These are phyloP conservation scores for Phycomyces nitens DNA, from an alignment of 192 early-diverging fungal genomes.

Conservation along the genomic window DNA sequence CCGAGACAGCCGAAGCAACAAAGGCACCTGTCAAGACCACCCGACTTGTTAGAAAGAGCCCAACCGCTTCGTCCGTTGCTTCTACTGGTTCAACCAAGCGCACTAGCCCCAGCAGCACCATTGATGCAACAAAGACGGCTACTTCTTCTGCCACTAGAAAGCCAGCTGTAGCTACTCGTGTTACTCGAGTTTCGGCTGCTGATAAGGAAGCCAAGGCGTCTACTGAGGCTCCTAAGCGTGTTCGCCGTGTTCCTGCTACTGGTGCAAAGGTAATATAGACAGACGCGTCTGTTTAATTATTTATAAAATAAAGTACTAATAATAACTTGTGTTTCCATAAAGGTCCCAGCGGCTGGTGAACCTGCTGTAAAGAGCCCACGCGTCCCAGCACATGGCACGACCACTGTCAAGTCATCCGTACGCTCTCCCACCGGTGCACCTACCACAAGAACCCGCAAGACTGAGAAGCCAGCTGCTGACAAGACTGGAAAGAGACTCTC, in stretches of 20 bases:
- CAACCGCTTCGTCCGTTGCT: not conserved
- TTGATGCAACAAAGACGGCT: not conserved
- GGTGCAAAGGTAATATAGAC: not conserved
- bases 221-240: not conserved
- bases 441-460: not conserved
- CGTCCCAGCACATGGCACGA: not conserved
- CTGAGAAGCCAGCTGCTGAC: not conserved
- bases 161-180: not conserved
- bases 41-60: not conserved
- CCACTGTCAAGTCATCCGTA: not conserved
- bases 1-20: not conserved
- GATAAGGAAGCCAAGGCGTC: too few relatives aligned
- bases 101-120: not conserved
- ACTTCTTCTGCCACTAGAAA: slow-evolving; percentile 1
- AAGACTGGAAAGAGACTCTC: not conserved
- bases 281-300: not conserved
- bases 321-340: not conserved
- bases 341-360: not conserved
- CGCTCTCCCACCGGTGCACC: not conserved
- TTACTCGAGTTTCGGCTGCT: not conserved
- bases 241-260: not conserved
- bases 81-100: not conserved
- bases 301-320: not conserved
- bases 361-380: not conserved
- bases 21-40: not conserved